phyloP scores from a whole-genome alignment of 83 land plant genomes.

The Isoetes engelmannii region DNA sequence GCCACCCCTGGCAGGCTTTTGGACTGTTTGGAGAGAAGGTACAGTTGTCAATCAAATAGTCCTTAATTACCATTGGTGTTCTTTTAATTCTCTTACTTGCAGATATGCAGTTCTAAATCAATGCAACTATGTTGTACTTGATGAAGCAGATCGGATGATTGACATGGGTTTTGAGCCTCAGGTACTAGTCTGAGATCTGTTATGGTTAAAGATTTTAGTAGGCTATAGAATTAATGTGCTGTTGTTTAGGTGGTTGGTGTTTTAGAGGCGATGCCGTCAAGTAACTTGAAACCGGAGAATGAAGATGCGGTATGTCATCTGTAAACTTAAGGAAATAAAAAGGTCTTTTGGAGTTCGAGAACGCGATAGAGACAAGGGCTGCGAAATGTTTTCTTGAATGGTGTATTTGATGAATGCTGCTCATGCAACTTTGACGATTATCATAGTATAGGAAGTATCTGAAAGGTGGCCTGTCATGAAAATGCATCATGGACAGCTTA shows the following conservation, averaged over 20 bases:
- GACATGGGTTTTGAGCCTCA: slow-evolving; percentile 83
- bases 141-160: slow-evolving; percentile 78
- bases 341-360: not conserved
- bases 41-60: not conserved
- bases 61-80: no score
- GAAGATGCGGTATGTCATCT: slow-evolving; percentile 47
- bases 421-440: no score
- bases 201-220: not conserved
- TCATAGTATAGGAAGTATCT: no score
- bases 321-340: not conserved
- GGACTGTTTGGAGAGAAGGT: slow-evolving; percentile 62
- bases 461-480: no score
- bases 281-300: slow-evolving; percentile 91
- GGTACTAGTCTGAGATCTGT: slow-evolving; percentile 9
- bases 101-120: slow-evolving; percentile 78
- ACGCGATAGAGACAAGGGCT: no score
- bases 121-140: slow-evolving; percentile 71
- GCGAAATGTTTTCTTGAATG: no score
- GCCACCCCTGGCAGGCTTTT: slow-evolving; percentile 68
- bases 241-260: slow-evolving; percentile 65
- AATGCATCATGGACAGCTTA: no score
- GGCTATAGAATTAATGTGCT: not conserved
- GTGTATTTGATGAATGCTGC: no score
- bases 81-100: not conserved
- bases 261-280: slow-evolving; percentile 93